Conservation (phyloP, 768 basidiomycete species). For the Panellus pusillus region DNA sequence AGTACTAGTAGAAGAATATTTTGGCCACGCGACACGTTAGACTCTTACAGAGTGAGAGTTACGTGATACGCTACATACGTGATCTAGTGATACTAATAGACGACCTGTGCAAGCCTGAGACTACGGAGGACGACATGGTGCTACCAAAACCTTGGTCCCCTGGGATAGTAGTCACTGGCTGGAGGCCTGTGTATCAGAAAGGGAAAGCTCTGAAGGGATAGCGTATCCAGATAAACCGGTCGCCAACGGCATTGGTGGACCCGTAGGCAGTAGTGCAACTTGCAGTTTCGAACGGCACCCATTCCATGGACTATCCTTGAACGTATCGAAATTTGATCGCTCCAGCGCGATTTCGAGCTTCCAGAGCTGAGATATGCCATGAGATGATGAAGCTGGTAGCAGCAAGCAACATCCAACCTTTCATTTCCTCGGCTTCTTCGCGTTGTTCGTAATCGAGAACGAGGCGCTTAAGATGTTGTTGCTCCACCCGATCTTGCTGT, state of each 20-base stretch:
- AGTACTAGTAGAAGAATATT: not conserved
- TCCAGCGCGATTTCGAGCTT: conserved; percentile 64
- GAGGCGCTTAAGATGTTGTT: conserved; percentile 94
- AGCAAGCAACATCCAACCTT: conserved; percentile 44
- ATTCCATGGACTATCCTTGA: conserved; percentile 40
- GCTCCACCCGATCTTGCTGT: conserved; percentile 91
- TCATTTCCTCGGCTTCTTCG: conserved; percentile 82
- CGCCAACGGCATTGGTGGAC: not conserved
- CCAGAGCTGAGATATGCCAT: conserved; percentile 48
- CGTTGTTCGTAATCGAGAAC: conserved; percentile 90
- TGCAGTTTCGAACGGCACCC: not conserved
- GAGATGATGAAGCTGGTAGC: not conserved
- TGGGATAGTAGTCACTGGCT: no score
- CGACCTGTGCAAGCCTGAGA: not conserved
- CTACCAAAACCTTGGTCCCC: no score
- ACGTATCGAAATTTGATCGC: conserved; percentile 78
- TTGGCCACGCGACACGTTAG: no score
- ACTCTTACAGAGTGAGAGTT: no score
- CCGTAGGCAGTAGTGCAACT: conserved; percentile 1
- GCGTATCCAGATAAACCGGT: no score
- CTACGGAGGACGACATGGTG: not conserved
- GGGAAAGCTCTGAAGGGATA: no score
- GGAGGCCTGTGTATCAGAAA: no score
- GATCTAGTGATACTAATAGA: not conserved
- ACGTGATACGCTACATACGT: no score